phyloP scores from a whole-genome alignment of 176 grass and related monocot species.

The Triticum turgidum region DNA sequence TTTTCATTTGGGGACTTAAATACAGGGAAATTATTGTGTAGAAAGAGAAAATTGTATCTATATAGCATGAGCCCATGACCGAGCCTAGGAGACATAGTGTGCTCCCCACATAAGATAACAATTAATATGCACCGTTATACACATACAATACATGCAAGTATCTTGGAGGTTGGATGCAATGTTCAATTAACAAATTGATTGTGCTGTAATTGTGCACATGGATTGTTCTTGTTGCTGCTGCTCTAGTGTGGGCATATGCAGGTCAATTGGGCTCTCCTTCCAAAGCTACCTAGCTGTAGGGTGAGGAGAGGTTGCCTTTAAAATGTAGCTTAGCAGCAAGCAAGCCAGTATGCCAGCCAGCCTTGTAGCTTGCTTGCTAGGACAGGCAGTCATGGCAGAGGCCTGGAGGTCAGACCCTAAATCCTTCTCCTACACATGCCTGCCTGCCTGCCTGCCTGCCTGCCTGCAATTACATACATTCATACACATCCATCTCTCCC shows the following conservation, averaged over 20 bases:
- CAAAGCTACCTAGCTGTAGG: conserved; percentile 31
- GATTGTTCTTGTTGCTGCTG: conserved; percentile 49
- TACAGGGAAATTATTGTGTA: background rate
- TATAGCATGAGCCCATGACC: background rate
- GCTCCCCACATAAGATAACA: conserved; percentile 66
- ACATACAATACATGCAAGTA: background rate
- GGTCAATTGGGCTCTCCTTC: conserved; percentile 57
- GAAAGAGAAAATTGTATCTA: background rate
- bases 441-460: background rate
- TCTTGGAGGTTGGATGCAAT: background rate
- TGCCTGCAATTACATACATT: conserved; percentile 3
- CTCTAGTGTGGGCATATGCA: conserved; percentile 47
- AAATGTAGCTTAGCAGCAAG: conserved; percentile 21
- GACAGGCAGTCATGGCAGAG: conserved; percentile 40
- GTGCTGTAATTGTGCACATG: conserved; percentile 35
- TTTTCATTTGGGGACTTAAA: background rate
- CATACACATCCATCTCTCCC: background rate
- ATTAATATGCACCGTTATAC: conserved; percentile 1
- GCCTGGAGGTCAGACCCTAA: conserved; percentile 53
- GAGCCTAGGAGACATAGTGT: conserved; percentile 10
- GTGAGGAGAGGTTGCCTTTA: background rate
- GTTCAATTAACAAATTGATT: background rate
- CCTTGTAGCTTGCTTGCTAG: background rate
- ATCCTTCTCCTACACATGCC: conserved; percentile 47
- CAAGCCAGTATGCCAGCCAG: conserved; percentile 14